Conservation (phyloP, 441 rosid species). For the Theobroma grandiflorum region DNA sequence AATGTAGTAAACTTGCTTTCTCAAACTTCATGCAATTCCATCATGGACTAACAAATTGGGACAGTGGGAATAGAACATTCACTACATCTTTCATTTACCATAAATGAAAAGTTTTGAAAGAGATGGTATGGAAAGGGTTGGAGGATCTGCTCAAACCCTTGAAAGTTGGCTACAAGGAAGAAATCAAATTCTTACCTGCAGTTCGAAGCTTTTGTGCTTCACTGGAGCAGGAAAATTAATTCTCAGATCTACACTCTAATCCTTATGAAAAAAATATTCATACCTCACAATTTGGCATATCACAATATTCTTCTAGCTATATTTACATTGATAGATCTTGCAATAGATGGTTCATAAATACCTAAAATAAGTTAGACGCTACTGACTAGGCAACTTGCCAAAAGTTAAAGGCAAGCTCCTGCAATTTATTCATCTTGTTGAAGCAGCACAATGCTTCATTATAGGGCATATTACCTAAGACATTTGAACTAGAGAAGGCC, state of each 20-base stretch:
- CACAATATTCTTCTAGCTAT: neutral
- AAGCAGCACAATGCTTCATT: neutral
- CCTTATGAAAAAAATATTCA: neutral
- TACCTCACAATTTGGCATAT: neutral
- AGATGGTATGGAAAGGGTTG: neutral
- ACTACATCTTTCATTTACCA: neutral
- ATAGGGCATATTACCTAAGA: neutral
- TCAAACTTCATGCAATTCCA: neutral
- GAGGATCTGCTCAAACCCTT: neutral
- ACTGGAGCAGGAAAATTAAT: neutral
- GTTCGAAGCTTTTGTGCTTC: neutral
- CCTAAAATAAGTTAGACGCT: neutral
- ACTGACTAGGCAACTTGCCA: neutral
- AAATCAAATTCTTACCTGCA: neutral
- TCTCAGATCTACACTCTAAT: neutral
- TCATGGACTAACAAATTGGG: neutral
- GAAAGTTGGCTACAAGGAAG: neutral
- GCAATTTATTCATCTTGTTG: neutral
- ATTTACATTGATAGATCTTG: neutral
- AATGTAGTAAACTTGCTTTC: neutral
- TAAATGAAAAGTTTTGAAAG: neutral
- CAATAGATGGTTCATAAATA: neutral
- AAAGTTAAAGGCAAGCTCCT: neutral
- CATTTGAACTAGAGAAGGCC: neutral
- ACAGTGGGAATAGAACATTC: neutral